phyloP scores from a whole-genome alignment of 345 rosid species.

The Eucalyptus marginata region DNA sequence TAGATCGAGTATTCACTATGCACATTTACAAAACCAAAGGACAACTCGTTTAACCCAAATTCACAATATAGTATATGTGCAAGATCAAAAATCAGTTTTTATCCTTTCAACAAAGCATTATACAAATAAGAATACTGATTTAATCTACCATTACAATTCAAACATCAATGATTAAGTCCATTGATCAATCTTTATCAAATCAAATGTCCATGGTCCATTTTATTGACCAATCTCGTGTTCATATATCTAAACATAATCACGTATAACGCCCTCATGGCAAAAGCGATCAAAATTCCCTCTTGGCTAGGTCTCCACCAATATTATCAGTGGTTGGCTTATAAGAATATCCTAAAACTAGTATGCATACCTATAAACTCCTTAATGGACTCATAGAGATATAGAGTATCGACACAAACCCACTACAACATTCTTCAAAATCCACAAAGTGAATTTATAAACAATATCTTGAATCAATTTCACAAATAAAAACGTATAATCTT shows the following conservation, averaged over 20 bases:
- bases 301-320: background rate
- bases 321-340: rapidly evolving
- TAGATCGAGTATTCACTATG: background rate
- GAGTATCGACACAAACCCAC: too few species aligned
- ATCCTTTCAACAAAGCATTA: background rate
- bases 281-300: background rate
- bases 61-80: too few species aligned
- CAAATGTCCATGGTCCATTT: too few species aligned
- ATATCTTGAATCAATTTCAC: too few species aligned
- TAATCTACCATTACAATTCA: background rate
- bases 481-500: background rate
- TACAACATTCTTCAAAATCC: too few species aligned
- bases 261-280: background rate
- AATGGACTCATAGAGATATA: too few species aligned
- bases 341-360: background rate
- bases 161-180: background rate
- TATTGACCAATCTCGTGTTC: background rate
- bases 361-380: too few species aligned
- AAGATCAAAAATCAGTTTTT: background rate
- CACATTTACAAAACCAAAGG: background rate
- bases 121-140: background rate
- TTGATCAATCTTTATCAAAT: background rate
- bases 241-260: background rate
- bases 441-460: too few species aligned
- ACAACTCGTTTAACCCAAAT: background rate